Conservation (phyloP, 2,329 filamentous ascomycete genomes). For the Ilyonectria robusta region DNA sequence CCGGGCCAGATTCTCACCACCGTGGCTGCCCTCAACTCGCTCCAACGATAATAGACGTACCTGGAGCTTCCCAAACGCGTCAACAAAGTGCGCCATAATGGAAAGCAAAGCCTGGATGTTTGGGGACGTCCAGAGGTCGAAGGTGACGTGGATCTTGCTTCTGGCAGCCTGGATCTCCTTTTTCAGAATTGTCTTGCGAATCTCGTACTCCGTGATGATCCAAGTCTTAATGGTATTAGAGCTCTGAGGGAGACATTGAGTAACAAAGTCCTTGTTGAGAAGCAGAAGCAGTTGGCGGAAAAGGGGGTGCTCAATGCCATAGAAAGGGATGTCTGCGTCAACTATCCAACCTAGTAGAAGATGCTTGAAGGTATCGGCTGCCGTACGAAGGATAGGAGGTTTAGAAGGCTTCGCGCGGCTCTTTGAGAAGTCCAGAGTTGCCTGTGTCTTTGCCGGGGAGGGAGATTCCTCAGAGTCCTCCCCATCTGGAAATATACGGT, state of each 20-base stretch:
- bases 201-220: not conserved
- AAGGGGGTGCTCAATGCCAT: not conserved
- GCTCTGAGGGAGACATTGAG: not conserved
- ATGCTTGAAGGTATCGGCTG: too few species aligned
- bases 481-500: too few species aligned
- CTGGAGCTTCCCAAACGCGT: not conserved
- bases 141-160: not conserved
- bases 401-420: too few species aligned
- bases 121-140: conserved; percentile 1
- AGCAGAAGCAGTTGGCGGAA: not conserved
- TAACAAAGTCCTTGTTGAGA: not conserved
- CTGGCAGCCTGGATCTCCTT: not conserved
- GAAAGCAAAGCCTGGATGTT: not conserved
- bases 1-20: not conserved
- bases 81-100: not conserved
- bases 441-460: too few species aligned
- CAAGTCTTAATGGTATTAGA: not conserved
- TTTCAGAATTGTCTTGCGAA: not conserved
- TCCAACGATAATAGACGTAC: not conserved
- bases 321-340: not conserved
- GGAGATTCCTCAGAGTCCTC: too few species aligned
- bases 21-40: not conserved
- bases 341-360: not conserved
- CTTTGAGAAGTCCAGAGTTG: too few species aligned
- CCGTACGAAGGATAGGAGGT: too few species aligned